Percentiles rank a stretch among this genome's conserved stretches.
phyloP scores from a whole-genome alignment of 2,329 filamentous ascomycete genomes.

The Esteya vermicola region DNA sequence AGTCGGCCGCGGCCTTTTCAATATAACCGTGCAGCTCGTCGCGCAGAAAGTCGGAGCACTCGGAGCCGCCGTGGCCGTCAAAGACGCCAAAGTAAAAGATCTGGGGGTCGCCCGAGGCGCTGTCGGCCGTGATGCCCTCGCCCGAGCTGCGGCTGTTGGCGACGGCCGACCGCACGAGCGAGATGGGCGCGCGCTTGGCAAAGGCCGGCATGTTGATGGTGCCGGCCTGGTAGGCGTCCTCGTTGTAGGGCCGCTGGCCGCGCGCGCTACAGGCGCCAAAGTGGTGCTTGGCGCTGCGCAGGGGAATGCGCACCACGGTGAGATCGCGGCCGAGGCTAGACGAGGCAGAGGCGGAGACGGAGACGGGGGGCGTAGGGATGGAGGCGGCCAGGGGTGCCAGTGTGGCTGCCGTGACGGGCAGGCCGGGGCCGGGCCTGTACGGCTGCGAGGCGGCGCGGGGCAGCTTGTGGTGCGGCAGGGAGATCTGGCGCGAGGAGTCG shows the following conservation, averaged over 20 bases:
- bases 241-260: constrained; percentile 77
- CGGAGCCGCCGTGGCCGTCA: constrained; percentile 82
- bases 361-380: constrained; percentile 25
- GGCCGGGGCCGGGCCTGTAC: constrained; percentile 43
- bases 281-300: constrained; percentile 90
- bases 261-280: constrained; percentile 70
- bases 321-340: constrained; percentile 49
- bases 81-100: constrained; percentile 97
- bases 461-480: constrained; percentile 66
- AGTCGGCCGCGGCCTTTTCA: constrained; percentile 62
- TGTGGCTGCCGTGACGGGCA: constrained; percentile 23
- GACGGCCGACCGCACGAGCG: constrained; percentile 29
- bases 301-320: constrained; percentile 86
- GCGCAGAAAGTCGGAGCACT: constrained; percentile 76
- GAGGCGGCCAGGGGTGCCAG: background rate
- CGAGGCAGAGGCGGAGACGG: constrained; percentile 43
- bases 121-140: constrained; percentile 57
- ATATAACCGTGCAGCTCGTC: constrained; percentile 82
- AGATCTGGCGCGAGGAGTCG: constrained; percentile 55
- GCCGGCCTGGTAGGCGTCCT: constrained; percentile 87
- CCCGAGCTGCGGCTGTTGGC: constrained; percentile 34
- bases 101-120: constrained; percentile 69
- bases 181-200: constrained; percentile 65
- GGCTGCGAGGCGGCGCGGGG: constrained; percentile 74
- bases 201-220: constrained; percentile 89